Base-by-base conservation (phyloP, 1,139 yeast genomes). In the Hyphopichia wangnamkhiaoensis region DNA sequence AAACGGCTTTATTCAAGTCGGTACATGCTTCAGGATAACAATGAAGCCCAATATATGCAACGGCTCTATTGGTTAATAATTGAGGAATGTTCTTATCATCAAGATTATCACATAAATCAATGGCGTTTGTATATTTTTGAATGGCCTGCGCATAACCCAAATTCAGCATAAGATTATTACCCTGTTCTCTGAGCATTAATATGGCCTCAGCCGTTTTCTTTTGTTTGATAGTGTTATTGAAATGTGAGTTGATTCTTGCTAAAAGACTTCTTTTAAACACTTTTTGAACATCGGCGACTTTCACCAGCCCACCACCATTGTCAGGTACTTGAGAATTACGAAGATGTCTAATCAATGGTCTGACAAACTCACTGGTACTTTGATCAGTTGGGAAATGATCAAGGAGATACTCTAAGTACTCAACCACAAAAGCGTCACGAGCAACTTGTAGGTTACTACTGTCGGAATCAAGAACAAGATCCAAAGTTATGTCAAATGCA, bases 31-130 rank as follows among this genome's bases (percentile, higher is more conserved):
- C 77, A 0, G 65, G 61, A 37, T 67, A 68, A 45, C 75, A 70
- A 37, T 69, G 66, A 28, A 71, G 57, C 3, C 76, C 76, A 26
- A 71, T 69, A 40, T 57, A 69, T 14, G 76, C 74, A 37, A 71
- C 64, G 10, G 76, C 72, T 36, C 76, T 46, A 47, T 71, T 71
- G 26, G 72, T 64, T 31, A 58, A 49, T 20, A 71, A 48, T 44
- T 71, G 76, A 2, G 73, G 64, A 30, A 63, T 43, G 33, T 59
- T 48, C 14, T 42, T 42, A 4, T 43, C 32, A 12, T 59, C 36
- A 1, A 53, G 48, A 7, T 45, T 44, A 2, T 45, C 44, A 26
- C 60, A 50, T 17, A 50, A 30, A 34, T 59, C 57, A 14, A 68
- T 50, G 1, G 75, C 76, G 29, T 63, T 60, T 13, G 76, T 71